Evolutionary conservation across 768 basidiomycete species (phyloP).

Genomic region (Collybia sp.): DNA sequence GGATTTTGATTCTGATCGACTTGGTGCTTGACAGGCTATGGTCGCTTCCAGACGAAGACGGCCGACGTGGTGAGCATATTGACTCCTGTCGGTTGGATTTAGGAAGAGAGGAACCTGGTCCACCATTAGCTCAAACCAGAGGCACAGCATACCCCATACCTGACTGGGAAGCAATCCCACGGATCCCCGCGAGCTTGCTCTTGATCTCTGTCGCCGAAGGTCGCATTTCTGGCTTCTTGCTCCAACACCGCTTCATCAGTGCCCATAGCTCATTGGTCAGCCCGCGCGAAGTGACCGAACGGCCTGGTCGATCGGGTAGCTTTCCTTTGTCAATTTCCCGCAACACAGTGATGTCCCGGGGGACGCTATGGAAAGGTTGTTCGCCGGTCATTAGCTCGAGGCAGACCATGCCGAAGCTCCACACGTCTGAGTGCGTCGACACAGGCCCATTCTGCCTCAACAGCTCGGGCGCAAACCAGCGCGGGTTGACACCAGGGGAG

Average conservation of each 20-base stretch:
- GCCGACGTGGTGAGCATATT: constrained; percentile 12
- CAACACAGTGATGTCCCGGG: constrained; percentile 27
- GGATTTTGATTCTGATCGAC: not conserved
- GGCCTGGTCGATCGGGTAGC: constrained; percentile 32
- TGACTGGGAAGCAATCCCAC: constrained; percentile 4
- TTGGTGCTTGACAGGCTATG: constrained; percentile 5
- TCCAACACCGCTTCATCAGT: constrained; percentile 40
- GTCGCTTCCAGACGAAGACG: constrained; percentile 10
- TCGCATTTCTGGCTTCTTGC: constrained; percentile 28
- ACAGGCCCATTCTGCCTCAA: constrained; percentile 20
- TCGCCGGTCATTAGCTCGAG: constrained; percentile 41
- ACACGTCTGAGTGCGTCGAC: constrained; percentile 38
- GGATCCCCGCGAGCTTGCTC: constrained; percentile 16
- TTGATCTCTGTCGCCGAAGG: constrained; percentile 34
- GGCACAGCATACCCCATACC: not conserved
- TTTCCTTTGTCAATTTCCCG: constrained; percentile 28
- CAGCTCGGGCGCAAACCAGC: constrained; percentile 40
- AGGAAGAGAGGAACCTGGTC: no score
- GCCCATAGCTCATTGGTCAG: constrained; percentile 37
- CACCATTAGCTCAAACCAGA: no score
- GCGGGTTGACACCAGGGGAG: constrained; percentile 22
- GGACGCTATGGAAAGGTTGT: constrained; percentile 28
- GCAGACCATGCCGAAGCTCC: constrained; percentile 46
- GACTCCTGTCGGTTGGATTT: not conserved
- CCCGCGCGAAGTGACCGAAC: constrained; percentile 16